These are phyloP conservation scores for Nakazawaea wickerhamii DNA, from an alignment of 805 yeast genomes.

Conservation along the genomic window DNA sequence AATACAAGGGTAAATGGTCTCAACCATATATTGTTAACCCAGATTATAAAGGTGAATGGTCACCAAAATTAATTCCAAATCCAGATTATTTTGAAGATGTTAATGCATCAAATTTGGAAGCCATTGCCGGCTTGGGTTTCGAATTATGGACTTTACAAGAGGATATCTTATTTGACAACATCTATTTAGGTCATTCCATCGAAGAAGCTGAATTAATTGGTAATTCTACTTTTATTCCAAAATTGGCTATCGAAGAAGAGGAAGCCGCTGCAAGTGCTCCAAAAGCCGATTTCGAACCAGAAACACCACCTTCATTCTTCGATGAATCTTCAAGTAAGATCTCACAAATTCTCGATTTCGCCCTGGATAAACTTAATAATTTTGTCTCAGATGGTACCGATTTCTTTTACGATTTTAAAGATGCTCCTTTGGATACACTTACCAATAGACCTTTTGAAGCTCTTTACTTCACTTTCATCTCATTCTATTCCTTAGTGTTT, in stretches of 20 bases:
- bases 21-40: constrained; percentile 72
- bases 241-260: constrained; percentile 44
- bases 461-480: constrained; percentile 37
- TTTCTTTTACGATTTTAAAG: constrained; percentile 33
- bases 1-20: constrained; percentile 73
- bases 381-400: constrained; percentile 24
- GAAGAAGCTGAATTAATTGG: constrained; percentile 82
- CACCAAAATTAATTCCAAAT: constrained; percentile 58
- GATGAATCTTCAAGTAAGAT: constrained; percentile 14
- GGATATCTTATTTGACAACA: constrained; percentile 72
- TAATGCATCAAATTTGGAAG: constrained; percentile 54
- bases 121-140: constrained; percentile 78
- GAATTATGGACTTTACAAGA: constrained; percentile 86
- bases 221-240: constrained; percentile 61
- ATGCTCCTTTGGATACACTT: constrained; percentile 41
- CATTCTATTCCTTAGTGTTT: constrained; percentile 35
- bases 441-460: constrained; percentile 45
- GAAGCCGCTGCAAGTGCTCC: constrained; percentile 37
- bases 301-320: constrained; percentile 33
- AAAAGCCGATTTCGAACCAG: constrained; percentile 35
- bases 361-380: constrained; percentile 15
- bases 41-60: constrained; percentile 74
- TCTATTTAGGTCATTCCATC: constrained; percentile 81
- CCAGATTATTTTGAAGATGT: constrained; percentile 61
- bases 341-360: constrained; percentile 16